Evolutionary conservation across 352 stramenopile species (phyloP), one percentile per base, ranked within the genome.

Genomic region (Globisporangium uncinulatum): DNA sequence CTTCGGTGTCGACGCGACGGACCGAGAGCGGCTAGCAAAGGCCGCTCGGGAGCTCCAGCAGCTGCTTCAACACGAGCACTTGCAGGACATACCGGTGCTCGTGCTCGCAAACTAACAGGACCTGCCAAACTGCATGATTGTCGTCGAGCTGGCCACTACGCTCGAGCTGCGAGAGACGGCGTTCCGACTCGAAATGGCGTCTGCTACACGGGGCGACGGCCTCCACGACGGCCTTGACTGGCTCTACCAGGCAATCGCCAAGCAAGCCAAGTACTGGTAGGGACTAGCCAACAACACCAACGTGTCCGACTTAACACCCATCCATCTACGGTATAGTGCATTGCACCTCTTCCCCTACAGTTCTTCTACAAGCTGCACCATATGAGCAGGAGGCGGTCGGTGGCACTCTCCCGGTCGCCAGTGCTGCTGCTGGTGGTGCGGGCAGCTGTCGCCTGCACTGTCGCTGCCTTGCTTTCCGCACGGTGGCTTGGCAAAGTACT

Each of bases 1-100:
- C 59, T 96, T 89, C 54, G 83, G 95, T 24, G 68, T 95, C 24
- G 86, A 95, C 51, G 78, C 71, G 3, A 67, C 62, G 29, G 82
- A 94, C 67, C 53, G 50, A 0, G 52, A 65, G 37, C 70, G 79
- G 17, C 61, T 95, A 7, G 65, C 76, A n/a, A 65, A 77, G 51
- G 79, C 78, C 1, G 51, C 59, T 0, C 48, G 64, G 10, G 72
- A 86, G 43, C 54, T 89, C 9, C 49, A 75, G 11, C 51, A 54
- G 0, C 64, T 88, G 17, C 66, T 89, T 19, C 45, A 76, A 6
- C 54, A 80, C 36, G 56, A 82, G 3, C 62, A 67, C 11, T 61
- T 88, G 4, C 56, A 50, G 0, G 50, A 74, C 24, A 67, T 55
- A 20, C 72, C 74, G 53, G 53, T 81, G 29, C 54, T 81, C 13